These are phyloP conservation scores for Boletus eberwhitei DNA, from an alignment of 768 basidiomycete species.

Conservation along the genomic window DNA sequence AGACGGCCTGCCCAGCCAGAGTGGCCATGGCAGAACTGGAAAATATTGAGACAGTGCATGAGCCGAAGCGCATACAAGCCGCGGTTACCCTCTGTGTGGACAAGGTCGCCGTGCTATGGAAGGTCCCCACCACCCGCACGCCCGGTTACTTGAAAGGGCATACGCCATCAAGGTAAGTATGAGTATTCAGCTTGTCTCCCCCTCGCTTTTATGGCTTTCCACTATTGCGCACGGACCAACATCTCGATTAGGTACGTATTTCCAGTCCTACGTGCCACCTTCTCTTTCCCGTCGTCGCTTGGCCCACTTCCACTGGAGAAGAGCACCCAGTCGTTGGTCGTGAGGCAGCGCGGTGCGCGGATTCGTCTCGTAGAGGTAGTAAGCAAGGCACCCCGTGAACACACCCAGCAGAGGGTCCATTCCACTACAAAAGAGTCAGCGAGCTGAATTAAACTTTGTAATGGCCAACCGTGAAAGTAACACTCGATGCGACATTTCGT, in stretches of 20 bases:
- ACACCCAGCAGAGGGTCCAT: slow-evolving; percentile 73
- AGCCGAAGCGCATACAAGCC: slow-evolving; percentile 60
- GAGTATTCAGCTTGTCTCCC: slow-evolving; percentile 6
- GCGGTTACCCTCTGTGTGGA: slow-evolving; percentile 42
- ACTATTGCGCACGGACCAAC: slow-evolving; percentile 26
- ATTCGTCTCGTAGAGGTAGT: slow-evolving; percentile 76
- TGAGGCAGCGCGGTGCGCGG: slow-evolving; percentile 64
- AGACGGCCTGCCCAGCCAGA: slow-evolving; percentile 46
- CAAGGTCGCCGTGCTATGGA: slow-evolving; percentile 57
- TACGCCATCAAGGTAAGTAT: slow-evolving; percentile 66
- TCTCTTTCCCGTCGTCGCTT: too few species aligned
- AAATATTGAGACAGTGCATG: slow-evolving; percentile 82
- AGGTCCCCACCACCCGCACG: slow-evolving; percentile 52
- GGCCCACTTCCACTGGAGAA: slow-evolving; percentile 67
- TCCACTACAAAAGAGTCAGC: slow-evolving; percentile 38
- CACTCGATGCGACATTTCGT: slow-evolving; percentile 41
- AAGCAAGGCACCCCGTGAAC: slow-evolving; percentile 76
- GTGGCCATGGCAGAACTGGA: slow-evolving; percentile 63
- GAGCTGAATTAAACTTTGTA: neutral
- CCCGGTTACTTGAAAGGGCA: slow-evolving; percentile 49
- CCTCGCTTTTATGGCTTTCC: slow-evolving; percentile 9
- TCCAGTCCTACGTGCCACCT: too few species aligned
- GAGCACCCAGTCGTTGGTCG: slow-evolving; percentile 50
- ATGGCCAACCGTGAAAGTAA: slow-evolving; percentile 32
- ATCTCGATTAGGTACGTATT: neutral